Evolutionary conservation across 1,284 basidiomycete species (phyloP), one percentile per base, ranked within the genome.

Genomic region (Tilletia walkeri): DNA sequence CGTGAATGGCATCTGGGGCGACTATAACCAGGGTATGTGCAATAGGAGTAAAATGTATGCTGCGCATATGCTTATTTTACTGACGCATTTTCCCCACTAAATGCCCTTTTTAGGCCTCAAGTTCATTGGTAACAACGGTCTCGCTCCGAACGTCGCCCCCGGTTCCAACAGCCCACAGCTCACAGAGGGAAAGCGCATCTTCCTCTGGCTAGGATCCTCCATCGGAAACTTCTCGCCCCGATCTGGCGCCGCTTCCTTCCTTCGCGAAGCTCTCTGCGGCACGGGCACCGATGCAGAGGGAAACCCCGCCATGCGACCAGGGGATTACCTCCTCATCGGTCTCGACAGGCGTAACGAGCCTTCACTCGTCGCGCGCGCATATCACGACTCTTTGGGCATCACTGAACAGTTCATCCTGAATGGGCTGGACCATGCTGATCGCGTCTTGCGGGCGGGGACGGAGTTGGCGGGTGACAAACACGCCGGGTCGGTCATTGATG

Each of bases 201-300:
- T 97, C 69, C 86, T 97, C 71, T 98, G 96, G 87, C 87, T 98
- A n/a, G 95, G 95, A 0, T 95, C 92, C 0, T 94, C 93, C 0
- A 85, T 98, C 14, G 95, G 95, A 14, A 98, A 98, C 86, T 97
- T 98, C 84, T 84, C 87, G n/a, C 89, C 93, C 34, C 86, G 87
- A 18, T 67, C 75, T 24, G 90, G 88, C 36, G 92, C 91, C 6
- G 88, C 88, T 0, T 85, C 87, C 0, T 97, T 99, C 85, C 88
- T 99, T 68, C 87, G 87, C 14, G 88, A 89, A 0, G 86, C 96
- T 30, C 92, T 93, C 4, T 63, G 59, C n/a, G 59, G 59, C 59
- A 38, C 16, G 10, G 34, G 59, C 0, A 34, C 59, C 14, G 59
- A 63, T 3, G 36, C 59, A 5, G 59, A 63, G 30, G 54, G 24